Evolutionary conservation across 2,329 filamentous ascomycete genomes (phyloP), one percentile per base, ranked within the genome.

Genomic region (Curvularia spicifera): DNA sequence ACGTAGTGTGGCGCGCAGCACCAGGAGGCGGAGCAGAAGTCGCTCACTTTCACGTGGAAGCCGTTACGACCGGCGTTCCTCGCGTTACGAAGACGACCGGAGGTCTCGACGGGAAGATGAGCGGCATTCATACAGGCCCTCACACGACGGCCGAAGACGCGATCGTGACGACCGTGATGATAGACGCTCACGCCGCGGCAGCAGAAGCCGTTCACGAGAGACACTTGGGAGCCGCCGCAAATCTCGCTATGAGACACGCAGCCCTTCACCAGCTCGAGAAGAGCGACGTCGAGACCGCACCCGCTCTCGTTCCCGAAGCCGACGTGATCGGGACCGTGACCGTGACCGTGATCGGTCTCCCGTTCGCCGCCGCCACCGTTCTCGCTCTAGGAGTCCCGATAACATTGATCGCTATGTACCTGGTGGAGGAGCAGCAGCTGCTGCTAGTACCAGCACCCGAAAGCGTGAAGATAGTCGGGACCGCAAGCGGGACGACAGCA

Each of bases 361-460:
- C 26, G 56, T 56, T 18, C 69, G 63, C 28, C 66, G 67, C 24
- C 68, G 68, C 18, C 54, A 59, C 29, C 66, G 60, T 22, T 67
- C 68, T 9, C 68, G 66, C 3, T 68, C 68, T 15, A 61, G 75
- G 18, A 78, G 75, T 53, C 76, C 71, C 1, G 72, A 76, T 13
- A 72, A 73, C 24, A 78, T 78, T 26, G 76, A 78, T 48, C 63
- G 76, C 4, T 78, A 78, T 44, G 64, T 77, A 5, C 76, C 75
- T 18, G 71, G 69, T 20, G 64, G 65, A n/a, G 65, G 59, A 43
- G 63, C 26, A 20, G 44, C n/a, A 13, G 4, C 15, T 15, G 5
- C 43, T 9, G n/a, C 28, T 12, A 46, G 39, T 13, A 29, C 43
- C 12, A 64, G 64, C 31, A 61, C 80, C 7, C 71, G 66, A 13